These are phyloP conservation scores for Clohesyomyces aquaticus DNA, from an alignment of 495 filamentous ascomycete species.

Conservation along the genomic window DNA sequence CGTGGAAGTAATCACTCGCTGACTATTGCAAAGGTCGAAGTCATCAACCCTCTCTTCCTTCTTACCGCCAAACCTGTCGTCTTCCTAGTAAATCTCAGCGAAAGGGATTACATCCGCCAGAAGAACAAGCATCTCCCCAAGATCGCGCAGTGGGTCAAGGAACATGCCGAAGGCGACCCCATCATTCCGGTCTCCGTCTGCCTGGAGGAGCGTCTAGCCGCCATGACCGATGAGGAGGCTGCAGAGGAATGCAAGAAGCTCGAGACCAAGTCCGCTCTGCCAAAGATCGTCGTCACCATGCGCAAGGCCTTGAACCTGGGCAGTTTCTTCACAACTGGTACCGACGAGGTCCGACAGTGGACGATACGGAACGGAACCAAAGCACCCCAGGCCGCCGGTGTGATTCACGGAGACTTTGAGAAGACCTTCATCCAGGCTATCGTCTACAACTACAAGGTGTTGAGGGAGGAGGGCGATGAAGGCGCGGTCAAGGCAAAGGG, in stretches of 20 bases:
- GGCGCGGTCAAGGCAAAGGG: slow-evolving; percentile 85
- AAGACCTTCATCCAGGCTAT: slow-evolving; percentile 99
- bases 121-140: slow-evolving; percentile 98
- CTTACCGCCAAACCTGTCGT: slow-evolving; percentile 97
- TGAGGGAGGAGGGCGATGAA: slow-evolving; percentile 90
- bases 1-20: not conserved
- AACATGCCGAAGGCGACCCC: slow-evolving; percentile 81
- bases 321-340: slow-evolving; percentile 96
- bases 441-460: slow-evolving; percentile 78
- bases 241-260: slow-evolving; percentile 87
- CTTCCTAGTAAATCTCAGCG: slow-evolving; percentile 94
- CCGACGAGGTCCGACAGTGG: slow-evolving; percentile 98
- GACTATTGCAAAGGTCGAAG: slow-evolving; percentile 71
- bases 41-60: slow-evolving; percentile 95
- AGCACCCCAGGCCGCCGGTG: slow-evolving; percentile 94
- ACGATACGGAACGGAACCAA: slow-evolving; percentile 96
- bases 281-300: slow-evolving; percentile 95
- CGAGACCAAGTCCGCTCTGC: slow-evolving; percentile 82
- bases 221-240: slow-evolving; percentile 76
- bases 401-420: slow-evolving; percentile 98
- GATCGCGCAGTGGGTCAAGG: slow-evolving; percentile 92
- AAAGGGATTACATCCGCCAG: slow-evolving; percentile 96
- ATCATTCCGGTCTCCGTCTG: slow-evolving; percentile 90
- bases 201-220: slow-evolving; percentile 89
- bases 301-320: slow-evolving; percentile 83